Base-by-base conservation (phyloP, 768 basidiomycete genomes). In the Tricholoma sp. region DNA sequence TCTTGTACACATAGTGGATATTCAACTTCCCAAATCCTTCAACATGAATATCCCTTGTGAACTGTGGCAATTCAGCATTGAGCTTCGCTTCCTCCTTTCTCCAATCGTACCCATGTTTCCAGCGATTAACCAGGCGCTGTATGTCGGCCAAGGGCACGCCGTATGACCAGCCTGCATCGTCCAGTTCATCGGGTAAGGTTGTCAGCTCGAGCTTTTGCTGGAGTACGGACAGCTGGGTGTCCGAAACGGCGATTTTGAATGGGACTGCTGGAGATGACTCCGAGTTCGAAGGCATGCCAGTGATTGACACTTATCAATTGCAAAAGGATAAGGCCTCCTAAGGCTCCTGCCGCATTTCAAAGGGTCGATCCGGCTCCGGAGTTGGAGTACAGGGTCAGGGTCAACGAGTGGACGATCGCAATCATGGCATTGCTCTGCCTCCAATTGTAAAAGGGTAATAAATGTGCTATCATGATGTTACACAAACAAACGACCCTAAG, bases 151-250 rank as follows among this genome's bases (percentile, higher is more conserved):
- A 70, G 1, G 83, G 81, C 1, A 62, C 72, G 4, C 84, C 84
- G 52, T 84, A 86, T 3, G 49, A 49, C 72, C 78, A 76, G 0
- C 69, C 75, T 0, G 76, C 77, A 5, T 75, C 71, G 8, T 81
- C 72, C 3, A 86, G 70, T 60, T 86, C 84, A 61, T 86, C 82
- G 0, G 85, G 85, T 20, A 85, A 72, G 0, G 67, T 71, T 0
- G 75, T 65, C 10, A 81, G 69, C 1, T 68, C 72, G 24, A 87
- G 78, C 57, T 83, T 86, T 37, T 66, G 62, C 4, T 66, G 64
- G 13, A 86, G 71, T 6, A 66, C 31, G 0, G 69, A 65, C 33
- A 86, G 66, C 11, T 74, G 65, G 0, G 67, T 65, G 37, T 81
- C 78, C 1, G 81, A 56, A 13, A 87, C 61, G 4, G 74, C 47